These are phyloP conservation scores for Diospyros kaki DNA, from an alignment of 148 eudicot genomes.

Conservation along the genomic window DNA sequence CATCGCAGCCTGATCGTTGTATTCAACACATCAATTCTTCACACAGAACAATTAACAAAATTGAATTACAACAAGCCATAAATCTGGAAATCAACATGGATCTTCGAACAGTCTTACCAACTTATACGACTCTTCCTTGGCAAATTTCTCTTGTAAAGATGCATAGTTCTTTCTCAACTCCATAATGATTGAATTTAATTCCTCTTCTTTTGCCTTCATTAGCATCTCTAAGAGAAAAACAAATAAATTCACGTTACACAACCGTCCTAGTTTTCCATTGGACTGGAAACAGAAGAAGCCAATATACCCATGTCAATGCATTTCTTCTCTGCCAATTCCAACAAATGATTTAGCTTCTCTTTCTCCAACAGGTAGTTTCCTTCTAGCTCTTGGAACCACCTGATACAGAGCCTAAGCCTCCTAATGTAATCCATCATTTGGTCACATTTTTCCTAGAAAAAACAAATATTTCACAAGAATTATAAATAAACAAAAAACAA, in stretches of 20 bases:
- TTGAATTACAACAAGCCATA: background rate
- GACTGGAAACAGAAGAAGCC: conserved; percentile 6
- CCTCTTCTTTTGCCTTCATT: conserved; percentile 88
- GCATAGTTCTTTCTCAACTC: conserved; percentile 67
- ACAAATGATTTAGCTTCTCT: conserved; percentile 51
- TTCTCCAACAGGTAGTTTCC: conserved; percentile 62
- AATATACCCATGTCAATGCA: conserved; percentile 67
- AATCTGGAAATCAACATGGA: background rate
- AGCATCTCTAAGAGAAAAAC: conserved; percentile 49
- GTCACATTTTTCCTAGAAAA: conserved; percentile 79
- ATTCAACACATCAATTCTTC: background rate
- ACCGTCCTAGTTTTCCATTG: background rate
- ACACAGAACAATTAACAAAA: background rate
- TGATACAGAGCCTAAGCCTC: conserved; percentile 76
- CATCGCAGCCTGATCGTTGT: conserved; percentile 52
- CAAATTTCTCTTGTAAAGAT: conserved; percentile 66
- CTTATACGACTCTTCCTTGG: conserved; percentile 72
- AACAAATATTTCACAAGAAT: background rate
- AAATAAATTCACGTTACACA: conserved; percentile 15
- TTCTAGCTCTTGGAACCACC: conserved; percentile 89
- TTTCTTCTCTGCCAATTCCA: conserved; percentile 61
- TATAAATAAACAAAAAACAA: conserved; percentile 1
- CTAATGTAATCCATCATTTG: conserved; percentile 80
- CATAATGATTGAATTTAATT: conserved; percentile 74
- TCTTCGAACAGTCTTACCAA: conserved; percentile 42